A percentile compares a stretch with the other conserved stretches of the same genome.
These are phyloP conservation scores for Candida pseudofarinosa DNA, from an alignment of 805 yeast species.

Conservation along the genomic window DNA sequence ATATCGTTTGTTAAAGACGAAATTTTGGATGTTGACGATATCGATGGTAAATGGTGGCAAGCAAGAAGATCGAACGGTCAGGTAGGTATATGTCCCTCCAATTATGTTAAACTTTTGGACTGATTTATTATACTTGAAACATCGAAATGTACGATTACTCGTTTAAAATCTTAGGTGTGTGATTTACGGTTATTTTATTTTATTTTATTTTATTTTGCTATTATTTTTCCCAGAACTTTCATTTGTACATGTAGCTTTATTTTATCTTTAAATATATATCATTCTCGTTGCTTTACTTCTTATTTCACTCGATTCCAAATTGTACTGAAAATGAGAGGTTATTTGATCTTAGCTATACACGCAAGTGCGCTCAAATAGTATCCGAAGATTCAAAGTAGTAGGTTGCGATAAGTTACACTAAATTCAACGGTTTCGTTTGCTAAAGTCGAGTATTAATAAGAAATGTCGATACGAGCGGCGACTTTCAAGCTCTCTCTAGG, in stretches of 20 bases:
- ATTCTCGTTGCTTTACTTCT: not conserved
- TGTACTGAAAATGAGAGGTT: no score
- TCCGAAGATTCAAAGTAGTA: no score
- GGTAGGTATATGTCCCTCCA: constrained; percentile 94
- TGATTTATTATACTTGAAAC: constrained; percentile 7
- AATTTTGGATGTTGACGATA: constrained; percentile 85
- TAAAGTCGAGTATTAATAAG: no score
- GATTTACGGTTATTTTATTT: not conserved
- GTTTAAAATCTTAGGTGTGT: not conserved
- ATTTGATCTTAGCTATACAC: no score
- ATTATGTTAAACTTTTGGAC: constrained; percentile 75
- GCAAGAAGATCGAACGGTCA: constrained; percentile 87
- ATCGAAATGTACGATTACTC: not conserved
- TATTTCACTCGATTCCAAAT: no score
- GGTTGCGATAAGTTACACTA: no score
- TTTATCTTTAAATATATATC: not conserved
- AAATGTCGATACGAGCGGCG: not conserved
- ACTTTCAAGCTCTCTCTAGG: not conserved
- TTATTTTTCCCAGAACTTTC: not conserved
- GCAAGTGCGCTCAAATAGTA: no score
- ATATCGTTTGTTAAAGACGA: constrained; percentile 89
- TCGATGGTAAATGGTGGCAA: constrained; percentile 98
- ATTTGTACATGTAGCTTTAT: not conserved
- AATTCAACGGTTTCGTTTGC: no score
- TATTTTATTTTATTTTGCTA: not conserved